Evolutionary conservation across 306 rosid species (phyloP), one percentile per base, ranked within the genome.

Genomic region (Corylus americana): DNA sequence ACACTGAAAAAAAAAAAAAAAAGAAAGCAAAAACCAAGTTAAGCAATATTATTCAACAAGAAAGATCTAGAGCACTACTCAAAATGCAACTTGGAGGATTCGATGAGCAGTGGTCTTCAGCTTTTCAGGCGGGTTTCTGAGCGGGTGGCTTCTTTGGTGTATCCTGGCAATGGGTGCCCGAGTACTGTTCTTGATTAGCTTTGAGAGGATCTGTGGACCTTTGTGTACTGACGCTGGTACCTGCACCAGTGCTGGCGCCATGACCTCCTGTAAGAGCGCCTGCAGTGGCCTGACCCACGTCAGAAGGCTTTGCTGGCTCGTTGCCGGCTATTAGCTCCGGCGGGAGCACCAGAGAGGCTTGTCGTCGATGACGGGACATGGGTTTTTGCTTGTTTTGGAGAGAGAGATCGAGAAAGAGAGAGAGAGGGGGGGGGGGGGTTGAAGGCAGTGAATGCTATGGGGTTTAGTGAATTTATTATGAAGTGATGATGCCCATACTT

Each of bases 321-420:
- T 77, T 57, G 59, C 82, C 78, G 16, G 75, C 51, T 55, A 64
- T 45, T 16, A 82, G 12, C 48, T 82, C 85, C 49, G 76, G 71
- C 22, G 76, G 76, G 17, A 73, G 79, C 45, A 66, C 74, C 18
- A 17, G 82, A 11, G 85, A 82, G 27, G 71, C 75, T 61, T 77
- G 85, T 35, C 85, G 75, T 18, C 79, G 81, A 59, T 82, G 85
- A 14, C 85, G 85, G 27, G 85, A 73, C 85, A 82, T 58, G 58
- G 27, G 27, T 8, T 55, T n/a, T 39, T 8, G 51, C 25, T 63
- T 45, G 27, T 29, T 8, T 10, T 22, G 12, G 25, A 9, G 11
- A 16, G 13, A 27, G 37, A 11, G 25, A 61, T 55, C 16, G 76
- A 57, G 81, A 58, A 51, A 71, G 75, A 6, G 67, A 20, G 48